These are phyloP conservation scores for Didymella glomerata DNA, from an alignment of 2,329 filamentous ascomycete genomes.

Conservation along the genomic window DNA sequence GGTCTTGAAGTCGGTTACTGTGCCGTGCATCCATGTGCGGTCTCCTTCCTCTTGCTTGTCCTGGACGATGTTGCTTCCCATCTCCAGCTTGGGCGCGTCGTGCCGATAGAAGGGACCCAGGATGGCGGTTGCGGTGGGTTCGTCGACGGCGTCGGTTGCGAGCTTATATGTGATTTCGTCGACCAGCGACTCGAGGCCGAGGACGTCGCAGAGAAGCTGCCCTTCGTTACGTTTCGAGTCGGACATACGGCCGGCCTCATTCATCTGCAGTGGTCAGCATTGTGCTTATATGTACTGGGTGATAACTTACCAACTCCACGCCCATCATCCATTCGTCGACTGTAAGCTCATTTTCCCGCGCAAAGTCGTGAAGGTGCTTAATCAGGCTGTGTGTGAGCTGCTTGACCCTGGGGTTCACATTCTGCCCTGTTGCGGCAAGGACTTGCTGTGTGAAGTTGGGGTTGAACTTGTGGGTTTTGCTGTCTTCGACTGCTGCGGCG, in stretches of 20 bases:
- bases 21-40: conserved; percentile 71
- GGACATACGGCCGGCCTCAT: conserved; percentile 70
- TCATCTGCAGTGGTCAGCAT: conserved; percentile 54
- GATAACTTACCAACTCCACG: conserved; percentile 67
- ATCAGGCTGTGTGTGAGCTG: conserved; percentile 71
- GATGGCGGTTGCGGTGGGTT: conserved; percentile 77
- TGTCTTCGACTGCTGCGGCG: conserved; percentile 12
- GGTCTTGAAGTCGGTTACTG: conserved; percentile 65
- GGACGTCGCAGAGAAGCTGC: conserved; percentile 66
- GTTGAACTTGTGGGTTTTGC: conserved; percentile 64
- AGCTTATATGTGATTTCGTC: conserved; percentile 81
- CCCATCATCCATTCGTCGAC: conserved; percentile 81
- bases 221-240: conserved; percentile 69
- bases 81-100: conserved; percentile 73
- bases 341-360: conserved; percentile 77
- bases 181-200: conserved; percentile 68
- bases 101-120: conserved; percentile 85
- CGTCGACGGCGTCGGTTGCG: conserved; percentile 59
- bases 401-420: conserved; percentile 70
- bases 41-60: conserved; percentile 58
- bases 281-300: not conserved
- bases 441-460: conserved; percentile 79
- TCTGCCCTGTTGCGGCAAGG: conserved; percentile 75
- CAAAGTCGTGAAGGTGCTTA: conserved; percentile 79
- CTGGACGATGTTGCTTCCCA: conserved; percentile 72